Evolutionary conservation across 257 asterid genomes (phyloP).

Genomic region (Solanum virginianum): DNA sequence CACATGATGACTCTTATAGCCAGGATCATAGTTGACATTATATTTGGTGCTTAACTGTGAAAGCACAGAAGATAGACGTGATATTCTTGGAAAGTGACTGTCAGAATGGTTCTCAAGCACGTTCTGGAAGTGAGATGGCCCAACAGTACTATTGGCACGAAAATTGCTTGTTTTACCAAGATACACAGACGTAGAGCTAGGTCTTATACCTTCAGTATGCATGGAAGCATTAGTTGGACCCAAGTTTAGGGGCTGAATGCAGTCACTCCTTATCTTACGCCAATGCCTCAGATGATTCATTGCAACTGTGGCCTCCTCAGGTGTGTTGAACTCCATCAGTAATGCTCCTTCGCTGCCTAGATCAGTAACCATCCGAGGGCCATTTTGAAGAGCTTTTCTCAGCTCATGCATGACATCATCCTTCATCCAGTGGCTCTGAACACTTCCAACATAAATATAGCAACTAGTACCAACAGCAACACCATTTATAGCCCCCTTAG

Average conservation of each 20-base stretch:
- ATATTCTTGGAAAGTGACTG: slow-evolving; percentile 27
- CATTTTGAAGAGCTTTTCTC: slow-evolving; percentile 48
- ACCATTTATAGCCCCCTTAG: slow-evolving; percentile 58
- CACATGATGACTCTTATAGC: slow-evolving; percentile 22
- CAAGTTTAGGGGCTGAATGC: slow-evolving; percentile 16
- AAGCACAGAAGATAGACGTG: slow-evolving; percentile 37
- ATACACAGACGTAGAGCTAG: slow-evolving; percentile 23
- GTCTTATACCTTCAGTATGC: slow-evolving; percentile 34
- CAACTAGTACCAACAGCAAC: slow-evolving; percentile 56
- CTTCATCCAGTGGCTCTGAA: slow-evolving; percentile 65
- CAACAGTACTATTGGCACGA: slow-evolving; percentile 32
- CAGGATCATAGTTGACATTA: slow-evolving; percentile 22
- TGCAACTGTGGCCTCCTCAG: slow-evolving; percentile 69
- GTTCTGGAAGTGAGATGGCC: slow-evolving; percentile 36
- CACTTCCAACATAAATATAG: slow-evolving; percentile 68
- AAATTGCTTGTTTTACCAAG: slow-evolving; percentile 28
- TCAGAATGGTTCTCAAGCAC: slow-evolving; percentile 42
- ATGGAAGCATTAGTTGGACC: slow-evolving; percentile 29
- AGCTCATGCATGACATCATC: slow-evolving; percentile 77
- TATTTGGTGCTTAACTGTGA: slow-evolving; percentile 37
- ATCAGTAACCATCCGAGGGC: slow-evolving; percentile 68
- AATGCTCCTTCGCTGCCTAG: slow-evolving; percentile 68
- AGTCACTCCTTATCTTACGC: slow-evolving; percentile 48
- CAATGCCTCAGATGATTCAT: slow-evolving; percentile 62
- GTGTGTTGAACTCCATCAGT: slow-evolving; percentile 69